A percentile compares a stretch with the other conserved stretches of the same genome.
Conservation (phyloP, 805 yeast species). For the Yarrowia alimentaria region DNA sequence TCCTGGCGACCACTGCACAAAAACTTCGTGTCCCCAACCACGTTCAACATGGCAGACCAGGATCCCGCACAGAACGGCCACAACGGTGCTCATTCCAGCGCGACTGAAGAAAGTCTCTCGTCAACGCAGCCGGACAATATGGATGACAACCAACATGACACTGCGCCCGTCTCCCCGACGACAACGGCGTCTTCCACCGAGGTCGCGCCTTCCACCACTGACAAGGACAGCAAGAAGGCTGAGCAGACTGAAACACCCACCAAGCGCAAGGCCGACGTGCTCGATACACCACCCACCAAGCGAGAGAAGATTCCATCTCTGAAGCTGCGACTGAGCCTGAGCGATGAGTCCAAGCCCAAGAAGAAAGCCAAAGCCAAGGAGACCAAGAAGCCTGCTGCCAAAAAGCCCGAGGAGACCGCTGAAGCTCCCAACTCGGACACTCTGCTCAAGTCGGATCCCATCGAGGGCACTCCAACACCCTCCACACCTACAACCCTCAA, state of each 20-base stretch:
- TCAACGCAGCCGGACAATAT: too few relatives aligned
- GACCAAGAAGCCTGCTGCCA: background rate
- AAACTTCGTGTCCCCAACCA: constrained; percentile 27
- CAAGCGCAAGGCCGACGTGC: constrained; percentile 8
- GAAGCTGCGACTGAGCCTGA: constrained; percentile 8
- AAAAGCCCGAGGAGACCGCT: background rate
- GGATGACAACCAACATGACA: too few relatives aligned
- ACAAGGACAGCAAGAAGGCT: too few relatives aligned
- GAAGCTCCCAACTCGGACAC: too few relatives aligned
- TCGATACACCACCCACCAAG: constrained; percentile 14
- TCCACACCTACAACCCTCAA: constrained; percentile 5
- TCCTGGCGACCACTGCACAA: constrained; percentile 25
- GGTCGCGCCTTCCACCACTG: too few relatives aligned
- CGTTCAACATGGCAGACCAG: constrained; percentile 17
- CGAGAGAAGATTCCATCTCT: constrained; percentile 21
- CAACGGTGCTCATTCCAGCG: constrained; percentile 19
- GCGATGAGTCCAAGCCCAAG: constrained; percentile 3
- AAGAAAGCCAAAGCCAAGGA: background rate
- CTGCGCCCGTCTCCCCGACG: too few relatives aligned
- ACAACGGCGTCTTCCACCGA: too few relatives aligned
- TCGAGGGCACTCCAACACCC: background rate
- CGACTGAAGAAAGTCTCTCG: too few relatives aligned
- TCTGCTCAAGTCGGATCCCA: constrained; percentile 6
- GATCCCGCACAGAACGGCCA: constrained; percentile 18
- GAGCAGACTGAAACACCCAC: background rate